Base-by-base conservation (phyloP, 495 filamentous ascomycete genomes). In the Penicillium cinerascens region DNA sequence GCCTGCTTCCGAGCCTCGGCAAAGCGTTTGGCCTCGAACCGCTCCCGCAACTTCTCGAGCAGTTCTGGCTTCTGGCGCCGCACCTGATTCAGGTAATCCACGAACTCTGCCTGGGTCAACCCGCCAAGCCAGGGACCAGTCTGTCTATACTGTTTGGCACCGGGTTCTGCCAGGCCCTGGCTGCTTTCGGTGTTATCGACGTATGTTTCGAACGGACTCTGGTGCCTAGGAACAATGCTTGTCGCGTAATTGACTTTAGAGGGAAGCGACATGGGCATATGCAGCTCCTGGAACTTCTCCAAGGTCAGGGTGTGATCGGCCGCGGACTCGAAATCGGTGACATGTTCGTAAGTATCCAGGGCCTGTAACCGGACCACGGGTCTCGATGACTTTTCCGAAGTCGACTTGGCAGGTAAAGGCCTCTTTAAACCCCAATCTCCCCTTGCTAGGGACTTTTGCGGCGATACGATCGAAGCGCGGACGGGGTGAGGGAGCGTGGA, bases 341-440 rank as follows among this genome's bases (percentile, higher is more conserved):
- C 83, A 64, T 95, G 89, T 71, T 97, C 91, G 52, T 83, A 82
- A 6, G 90, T 92, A 74, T 99, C 93, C 48, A 95, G 75, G 27
- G 84, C 78, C 11, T 72, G 71, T 49, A 97, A 73, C 33, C 87
- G 78, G 35, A 96, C 77, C 18, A 86, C 76, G 2, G 92, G 87
- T 26, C 80, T 84, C 2, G 80, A 81, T 8, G 87, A 82, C 51
- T 80, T 84, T 10, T 70, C 65, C 0, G 81, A 85, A 1, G 89
- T 95, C 6, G 86, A 82, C 61, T 82, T 83, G 8, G 84, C 67
- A 2, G 93, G 93, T 1, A 97, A 72, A 8, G 89, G 77, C 35
- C 95, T 78, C 70, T 99, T 99, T 56, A 97, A 73, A 21, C 93
- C 93, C 95, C 93, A 99, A 63, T 97, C 93, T 18, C 93, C 93